These are phyloP conservation scores for Colletotrichum sansevieriae DNA, from an alignment of 2,329 filamentous ascomycete genomes.

Conservation along the genomic window DNA sequence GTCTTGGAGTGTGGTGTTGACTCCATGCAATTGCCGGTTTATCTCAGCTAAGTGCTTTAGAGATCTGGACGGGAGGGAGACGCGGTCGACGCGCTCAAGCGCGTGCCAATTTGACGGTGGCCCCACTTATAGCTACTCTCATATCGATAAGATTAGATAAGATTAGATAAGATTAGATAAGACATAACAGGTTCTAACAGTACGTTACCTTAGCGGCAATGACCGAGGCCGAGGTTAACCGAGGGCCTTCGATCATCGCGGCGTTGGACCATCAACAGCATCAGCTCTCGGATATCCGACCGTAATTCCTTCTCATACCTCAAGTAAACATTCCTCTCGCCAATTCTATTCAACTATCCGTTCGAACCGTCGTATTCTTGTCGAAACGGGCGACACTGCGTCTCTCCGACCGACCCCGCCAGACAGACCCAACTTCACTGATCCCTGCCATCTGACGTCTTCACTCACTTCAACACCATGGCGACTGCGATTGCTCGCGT, in stretches of 20 bases:
- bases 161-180: slow-evolving; percentile 30
- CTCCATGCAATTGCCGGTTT: slow-evolving; percentile 19
- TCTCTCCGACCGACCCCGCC: not conserved
- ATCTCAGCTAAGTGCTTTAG: slow-evolving; percentile 6
- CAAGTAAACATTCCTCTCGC: slow-evolving; percentile 10
- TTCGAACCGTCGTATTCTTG: not conserved
- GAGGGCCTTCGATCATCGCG: slow-evolving; percentile 41
- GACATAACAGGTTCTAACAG: not conserved
- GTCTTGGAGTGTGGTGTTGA: slow-evolving; percentile 16
- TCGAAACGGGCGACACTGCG: not conserved
- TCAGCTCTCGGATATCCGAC: slow-evolving; percentile 28
- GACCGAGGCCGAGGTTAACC: slow-evolving; percentile 59
- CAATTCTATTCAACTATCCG: not conserved
- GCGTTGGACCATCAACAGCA: slow-evolving; percentile 29
- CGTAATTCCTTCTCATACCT: slow-evolving; percentile 3
- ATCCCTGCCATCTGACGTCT: slow-evolving; percentile 36
- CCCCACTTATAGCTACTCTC: not conserved
- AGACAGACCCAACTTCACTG: slow-evolving; percentile 2
- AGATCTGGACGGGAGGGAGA: slow-evolving; percentile 1
- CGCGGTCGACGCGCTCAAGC: slow-evolving; percentile 38
- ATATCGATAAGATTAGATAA: slow-evolving; percentile 25
- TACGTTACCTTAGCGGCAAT: slow-evolving; percentile 32
- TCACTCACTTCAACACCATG: slow-evolving; percentile 25
- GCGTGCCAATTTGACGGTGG: slow-evolving; percentile 6
- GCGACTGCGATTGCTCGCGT: slow-evolving; percentile 38